These are phyloP conservation scores for Botrytis byssoidea DNA, from an alignment of 2,329 filamentous ascomycete species.

Conservation along the genomic window DNA sequence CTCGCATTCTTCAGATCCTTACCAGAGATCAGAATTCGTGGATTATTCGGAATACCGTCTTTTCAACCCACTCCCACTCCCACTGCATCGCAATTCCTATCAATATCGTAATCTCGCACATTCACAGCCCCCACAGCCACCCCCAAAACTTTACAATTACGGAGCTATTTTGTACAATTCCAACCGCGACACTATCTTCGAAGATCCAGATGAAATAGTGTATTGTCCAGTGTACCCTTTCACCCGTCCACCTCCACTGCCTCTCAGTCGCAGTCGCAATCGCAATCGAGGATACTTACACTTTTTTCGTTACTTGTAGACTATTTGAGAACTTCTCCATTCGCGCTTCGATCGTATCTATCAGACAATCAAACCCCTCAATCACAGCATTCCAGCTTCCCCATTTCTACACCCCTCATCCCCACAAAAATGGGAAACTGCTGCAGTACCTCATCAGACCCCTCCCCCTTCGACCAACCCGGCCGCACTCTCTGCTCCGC, in stretches of 20 bases:
- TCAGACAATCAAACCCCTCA: background rate
- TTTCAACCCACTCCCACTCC: background rate
- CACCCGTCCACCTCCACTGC: background rate
- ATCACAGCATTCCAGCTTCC: background rate
- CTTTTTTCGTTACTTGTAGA: background rate
- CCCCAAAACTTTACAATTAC: background rate
- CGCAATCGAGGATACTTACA: background rate
- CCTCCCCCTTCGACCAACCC: conserved; percentile 67
- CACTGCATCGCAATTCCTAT: background rate
- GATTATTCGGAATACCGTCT: background rate
- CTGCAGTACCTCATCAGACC: conserved; percentile 68
- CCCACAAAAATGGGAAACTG: conserved; percentile 71
- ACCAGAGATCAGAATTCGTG: background rate
- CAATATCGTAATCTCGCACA: background rate
- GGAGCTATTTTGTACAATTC: background rate
- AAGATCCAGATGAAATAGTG: background rate
- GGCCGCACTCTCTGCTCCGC: conserved; percentile 67
- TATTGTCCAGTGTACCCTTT: background rate
- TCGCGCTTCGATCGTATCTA: background rate
- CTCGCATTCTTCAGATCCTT: background rate
- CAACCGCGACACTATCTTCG: background rate
- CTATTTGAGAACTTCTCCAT: background rate
- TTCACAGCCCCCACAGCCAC: background rate
- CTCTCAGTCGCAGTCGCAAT: background rate
- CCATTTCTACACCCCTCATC: background rate